A percentile compares a stretch with the other conserved stretches of the same genome.
These are phyloP conservation scores for Beauveria bassiana DNA, from an alignment of 2,329 filamentous ascomycete species.

Conservation along the genomic window DNA sequence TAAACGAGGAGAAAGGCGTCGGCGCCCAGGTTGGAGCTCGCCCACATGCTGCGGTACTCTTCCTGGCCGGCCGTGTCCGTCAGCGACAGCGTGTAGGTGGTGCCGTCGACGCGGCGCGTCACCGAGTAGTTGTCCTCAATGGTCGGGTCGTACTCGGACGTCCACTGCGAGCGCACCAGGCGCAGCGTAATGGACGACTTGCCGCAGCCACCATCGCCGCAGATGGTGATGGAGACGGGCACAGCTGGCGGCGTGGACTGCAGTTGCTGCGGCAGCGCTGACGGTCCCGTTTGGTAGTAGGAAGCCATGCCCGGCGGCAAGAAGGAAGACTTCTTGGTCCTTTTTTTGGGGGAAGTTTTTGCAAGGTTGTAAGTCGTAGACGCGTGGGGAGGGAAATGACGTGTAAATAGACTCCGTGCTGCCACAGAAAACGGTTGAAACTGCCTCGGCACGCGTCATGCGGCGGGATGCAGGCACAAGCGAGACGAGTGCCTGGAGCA, in stretches of 20 bases:
- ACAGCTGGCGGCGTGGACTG: not conserved
- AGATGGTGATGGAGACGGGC: constrained; percentile 71
- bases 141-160: constrained; percentile 72
- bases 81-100: constrained; percentile 69
- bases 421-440: too few species aligned
- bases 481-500: not conserved
- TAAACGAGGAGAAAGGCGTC: constrained; percentile 84
- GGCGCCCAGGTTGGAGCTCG: constrained; percentile 65
- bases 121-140: constrained; percentile 82
- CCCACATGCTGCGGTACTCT: constrained; percentile 84
- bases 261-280: not conserved
- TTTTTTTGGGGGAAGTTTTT: not conserved
- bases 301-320: not conserved
- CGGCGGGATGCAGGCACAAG: not conserved
- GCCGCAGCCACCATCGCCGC: constrained; percentile 76
- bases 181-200: constrained; percentile 82
- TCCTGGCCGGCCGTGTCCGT: constrained; percentile 87
- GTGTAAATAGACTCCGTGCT: too few species aligned
- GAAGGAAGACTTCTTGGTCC: too few species aligned
- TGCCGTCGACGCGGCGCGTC: constrained; percentile 70
- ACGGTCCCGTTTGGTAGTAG: not conserved
- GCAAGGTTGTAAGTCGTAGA: not conserved
- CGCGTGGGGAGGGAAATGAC: too few species aligned
- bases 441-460: too few species aligned
- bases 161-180: constrained; percentile 77